Evolutionary conservation across 352 stramenopile species (phyloP), one percentile per base, ranked within the genome.

Genomic region (Aphanomyces invadans): DNA sequence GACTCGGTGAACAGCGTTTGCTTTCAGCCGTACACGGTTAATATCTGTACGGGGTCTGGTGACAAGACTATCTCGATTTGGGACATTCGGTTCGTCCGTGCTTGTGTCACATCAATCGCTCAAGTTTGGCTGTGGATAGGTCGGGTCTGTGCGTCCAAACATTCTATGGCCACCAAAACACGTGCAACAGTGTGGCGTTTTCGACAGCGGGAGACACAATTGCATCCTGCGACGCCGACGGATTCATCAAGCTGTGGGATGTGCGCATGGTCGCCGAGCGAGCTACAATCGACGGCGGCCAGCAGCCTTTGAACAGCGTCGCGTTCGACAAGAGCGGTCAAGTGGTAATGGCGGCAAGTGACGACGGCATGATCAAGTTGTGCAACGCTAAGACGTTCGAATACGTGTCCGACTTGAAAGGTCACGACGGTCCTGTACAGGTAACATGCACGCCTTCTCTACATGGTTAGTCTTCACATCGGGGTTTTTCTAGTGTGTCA

Each of bases 51-150:
- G 2, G 90, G 79, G 45, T 96, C 86, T 4, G 94, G 89, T 9
- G 93, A 98, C 78, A 98, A 98, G 74, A 98, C 93, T 11, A 76
- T 98, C 4, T 97, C 86, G 48, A 83, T 98, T 70, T 98, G 93
- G 94, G 93, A 98, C 63, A 78, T 98, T 63, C 96, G 93, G 81
- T 82, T 89, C 61, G 63, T 63, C 4, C 62, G 74, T 19, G 2
- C 28, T n/a, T n/a, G n/a, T n/a, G n/a, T 75, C 55, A 26, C 74
- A 74, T 9, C 63, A 80, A 5, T 79, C 65, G 65, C 65, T 79
- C 26, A 67, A 62, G 45, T 68, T 62, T 4, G 52, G 44, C 3
- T 63, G 38, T 33, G 44, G 42, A 5, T 57, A 64, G 46, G 33
- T 91, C 86, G 4, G 87, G 84, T 2, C 80, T 96, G 2, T 97